Base-by-base conservation (phyloP, 2,329 filamentous ascomycete genomes). In the Colletotrichum truncatum region DNA sequence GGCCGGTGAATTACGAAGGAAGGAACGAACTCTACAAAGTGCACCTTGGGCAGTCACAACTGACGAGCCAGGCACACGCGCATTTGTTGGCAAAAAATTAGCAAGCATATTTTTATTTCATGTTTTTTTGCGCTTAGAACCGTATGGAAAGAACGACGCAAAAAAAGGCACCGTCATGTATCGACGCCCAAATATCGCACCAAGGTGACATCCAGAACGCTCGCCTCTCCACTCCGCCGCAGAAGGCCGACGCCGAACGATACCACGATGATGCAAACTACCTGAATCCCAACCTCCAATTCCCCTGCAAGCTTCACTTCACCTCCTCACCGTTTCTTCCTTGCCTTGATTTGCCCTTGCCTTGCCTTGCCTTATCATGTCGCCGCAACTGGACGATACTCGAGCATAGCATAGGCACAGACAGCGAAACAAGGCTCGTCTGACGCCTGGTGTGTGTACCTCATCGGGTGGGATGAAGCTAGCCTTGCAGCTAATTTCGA, bases 391-490 rank as follows among this genome's bases (percentile, higher is more conserved):
- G 43, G 41, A 38, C 52, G 49, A 51, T 36, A 36, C 52, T 52
- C 39, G 18, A 23, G 36, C 41, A 52, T 8, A 26, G 30, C n/a
- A n/a, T n/a, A n/a, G n/a, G n/a, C n/a, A n/a, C 41, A 34, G 23
- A 43, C 48, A 55, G 58, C 23, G 36, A 49, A 58, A 63, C 38
- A 30, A 34, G n/a, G 25, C 55, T 48, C 61, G 56, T 64, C 61
- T 61, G 48, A 32, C 32, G 46, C 32, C 25, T 49, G 46, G 16
- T 49, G 28, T 64, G 56, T 64, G 55, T 28, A n/a, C 61, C 51
- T 61, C 48, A 61, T 38, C n/a, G 49, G 46, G 48, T 61, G 56
- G 48, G 62, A 65, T 39, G 56, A 65, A 54, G 62, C 56, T 65
- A 65, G 56, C 12, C 39, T 53, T 43, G 56, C 62, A 34, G 41